Conservation (phyloP, 2,329 filamentous ascomycete species). For the Simplicillium aogashimaense region DNA sequence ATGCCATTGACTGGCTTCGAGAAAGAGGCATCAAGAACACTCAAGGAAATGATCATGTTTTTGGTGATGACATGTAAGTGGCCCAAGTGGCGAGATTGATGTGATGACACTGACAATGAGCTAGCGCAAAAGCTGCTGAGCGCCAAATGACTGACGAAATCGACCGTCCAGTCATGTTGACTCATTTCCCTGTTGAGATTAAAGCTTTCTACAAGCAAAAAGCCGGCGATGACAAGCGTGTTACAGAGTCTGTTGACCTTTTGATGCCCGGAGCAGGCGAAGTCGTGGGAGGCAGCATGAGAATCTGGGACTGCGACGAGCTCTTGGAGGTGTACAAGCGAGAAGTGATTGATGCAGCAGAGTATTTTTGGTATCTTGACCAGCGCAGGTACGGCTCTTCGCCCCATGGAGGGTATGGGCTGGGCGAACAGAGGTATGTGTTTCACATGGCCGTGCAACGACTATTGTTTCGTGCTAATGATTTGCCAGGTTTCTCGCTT, state of each 20-base stretch:
- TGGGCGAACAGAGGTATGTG: conserved; percentile 66
- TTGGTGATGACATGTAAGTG: no score
- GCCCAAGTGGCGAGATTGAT: no score
- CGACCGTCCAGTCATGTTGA: conserved; percentile 89
- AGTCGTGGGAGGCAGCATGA: conserved; percentile 94
- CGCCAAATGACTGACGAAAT: conserved; percentile 94
- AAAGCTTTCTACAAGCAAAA: conserved; percentile 99
- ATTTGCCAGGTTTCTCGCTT: conserved; percentile 37
- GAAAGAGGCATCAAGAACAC: conserved; percentile 77
- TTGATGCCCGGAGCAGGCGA: conserved; percentile 89
- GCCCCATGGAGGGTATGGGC: conserved; percentile 84
- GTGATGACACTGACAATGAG: no score
- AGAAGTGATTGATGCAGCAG: conserved; percentile 74
- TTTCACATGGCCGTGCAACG: no score
- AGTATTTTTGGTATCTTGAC: conserved; percentile 98
- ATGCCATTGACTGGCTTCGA: conserved; percentile 89
- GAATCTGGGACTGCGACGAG: conserved; percentile 85
- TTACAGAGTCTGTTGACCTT: conserved; percentile 85
- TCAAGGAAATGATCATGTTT: no score
- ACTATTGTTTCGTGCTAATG: no score
- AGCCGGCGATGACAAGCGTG: conserved; percentile 64
- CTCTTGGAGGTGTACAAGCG: conserved; percentile 78
- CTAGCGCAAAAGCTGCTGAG: conserved; percentile 78
- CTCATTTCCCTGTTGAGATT: conserved; percentile 93
- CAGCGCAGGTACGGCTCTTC: conserved; percentile 92